Percentiles rank a stretch among this genome's conserved stretches.
Conservation (phyloP, 331 rosid genomes). For the Pyracantha coccinea region DNA sequence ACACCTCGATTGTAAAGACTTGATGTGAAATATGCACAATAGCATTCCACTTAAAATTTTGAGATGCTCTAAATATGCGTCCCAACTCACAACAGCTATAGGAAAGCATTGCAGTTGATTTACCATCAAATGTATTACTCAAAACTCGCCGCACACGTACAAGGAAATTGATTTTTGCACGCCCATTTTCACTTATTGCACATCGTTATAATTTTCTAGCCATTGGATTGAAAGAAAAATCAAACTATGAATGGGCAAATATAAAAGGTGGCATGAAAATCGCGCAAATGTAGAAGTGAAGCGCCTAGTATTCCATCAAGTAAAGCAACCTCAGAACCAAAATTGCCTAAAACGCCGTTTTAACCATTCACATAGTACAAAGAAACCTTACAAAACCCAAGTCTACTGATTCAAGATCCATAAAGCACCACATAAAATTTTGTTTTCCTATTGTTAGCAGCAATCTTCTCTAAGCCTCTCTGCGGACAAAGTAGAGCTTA, state of each 20-base stretch:
- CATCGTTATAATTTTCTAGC: not conserved
- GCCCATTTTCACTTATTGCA: not conserved
- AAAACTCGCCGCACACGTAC: not conserved
- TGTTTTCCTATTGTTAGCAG: not conserved
- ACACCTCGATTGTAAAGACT: too few relatives aligned
- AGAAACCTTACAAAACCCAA: not conserved
- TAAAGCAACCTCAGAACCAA: not conserved
- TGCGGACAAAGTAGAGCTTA: conserved; percentile 78
- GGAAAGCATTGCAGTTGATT: not conserved
- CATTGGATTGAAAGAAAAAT: too few relatives aligned
- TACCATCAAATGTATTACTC: not conserved
- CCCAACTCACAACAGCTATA: not conserved
- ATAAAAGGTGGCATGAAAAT: not conserved
- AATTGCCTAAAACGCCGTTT: not conserved
- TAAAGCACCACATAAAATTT: conserved; percentile 9
- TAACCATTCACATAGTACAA: conserved; percentile 1
- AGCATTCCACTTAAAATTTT: too few relatives aligned
- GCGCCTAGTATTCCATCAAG: not conserved
- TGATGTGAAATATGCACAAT: too few relatives aligned
- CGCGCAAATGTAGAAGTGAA: not conserved
- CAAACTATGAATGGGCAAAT: not conserved
- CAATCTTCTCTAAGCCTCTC: conserved; percentile 39
- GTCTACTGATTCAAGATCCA: conserved; percentile 9
- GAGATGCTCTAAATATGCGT: too few relatives aligned
- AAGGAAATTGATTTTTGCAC: not conserved